Evolutionary conservation across 2,329 filamentous ascomycete genomes (phyloP), one percentile per base, ranked within the genome.

Genomic region (Colletotrichum sp.): DNA sequence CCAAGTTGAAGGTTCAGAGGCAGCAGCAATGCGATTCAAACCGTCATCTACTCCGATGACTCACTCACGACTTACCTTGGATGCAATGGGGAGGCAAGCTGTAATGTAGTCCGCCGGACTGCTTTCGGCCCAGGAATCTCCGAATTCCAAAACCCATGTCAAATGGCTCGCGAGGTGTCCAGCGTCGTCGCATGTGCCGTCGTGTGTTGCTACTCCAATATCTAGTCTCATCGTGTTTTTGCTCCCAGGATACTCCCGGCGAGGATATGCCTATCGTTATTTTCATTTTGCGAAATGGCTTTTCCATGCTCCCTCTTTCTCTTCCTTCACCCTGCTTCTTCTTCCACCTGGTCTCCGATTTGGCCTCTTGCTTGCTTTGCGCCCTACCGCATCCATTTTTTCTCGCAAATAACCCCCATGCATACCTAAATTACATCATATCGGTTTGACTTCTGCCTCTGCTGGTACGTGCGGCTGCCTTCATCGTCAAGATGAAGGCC

Each of bases 201-300:
- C 52, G 52, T 55, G n/a, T 55, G 15, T 21, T 24, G 3, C 52
- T 55, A 3, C 52, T 12, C 24, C 18, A 24, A 55, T 55, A 24
- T 18, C 18, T n/a, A 15, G n/a, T 55, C 10, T 24, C 24, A 15
- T 55, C n/a, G 34, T 38, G 15, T 3, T 0, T 4, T 38, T 16
- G 34, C 34, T 38, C 15, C 34, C 7, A 38, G 34, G 6, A 38
- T 16, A 8, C 34, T 38, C 34, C 34, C 34, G 34, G 34, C 15
- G 4, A 38, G 34, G 0, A 38, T 38, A 1, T 3, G 0, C 7
- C 4, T 8, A 7, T 8, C 34, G 34, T 4, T 16, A 38, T 38
- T 38, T 16, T 4, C 7, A 16, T 38, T 38, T 38, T 3, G 15
- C 34, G 15, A 36, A 5, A 8, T 16, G 3, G 4, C 34, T 38